These are phyloP conservation scores for Chenopodium berlandieri DNA, from an alignment of 148 eudicot species.

Conservation along the genomic window DNA sequence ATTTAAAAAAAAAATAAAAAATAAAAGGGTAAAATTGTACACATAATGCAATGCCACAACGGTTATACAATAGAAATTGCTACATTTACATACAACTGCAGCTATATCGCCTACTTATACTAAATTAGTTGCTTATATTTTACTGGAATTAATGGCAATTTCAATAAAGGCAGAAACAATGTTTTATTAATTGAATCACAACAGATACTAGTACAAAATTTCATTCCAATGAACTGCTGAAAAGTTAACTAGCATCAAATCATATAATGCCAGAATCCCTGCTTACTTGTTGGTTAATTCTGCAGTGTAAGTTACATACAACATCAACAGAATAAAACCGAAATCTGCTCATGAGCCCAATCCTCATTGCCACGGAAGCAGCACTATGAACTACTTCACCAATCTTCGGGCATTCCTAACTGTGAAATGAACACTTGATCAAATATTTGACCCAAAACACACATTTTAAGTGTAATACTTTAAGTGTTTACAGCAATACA, in stretches of 20 bases:
- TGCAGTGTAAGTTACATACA: conserved; percentile 14
- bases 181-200: neutral
- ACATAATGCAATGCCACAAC: too few relatives aligned
- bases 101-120: neutral
- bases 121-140: neutral
- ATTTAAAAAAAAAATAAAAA: too few relatives aligned
- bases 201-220: neutral
- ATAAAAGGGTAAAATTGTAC: too few relatives aligned
- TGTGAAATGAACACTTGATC: conserved; percentile 25
- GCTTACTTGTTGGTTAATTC: conserved; percentile 1
- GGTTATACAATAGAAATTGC: too few relatives aligned
- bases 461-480: neutral
- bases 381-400: conserved; percentile 22
- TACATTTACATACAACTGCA: neutral
- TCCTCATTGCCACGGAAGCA: conserved; percentile 23
- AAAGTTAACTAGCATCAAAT: conserved; percentile 7
- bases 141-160: neutral
- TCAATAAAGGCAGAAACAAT: neutral
- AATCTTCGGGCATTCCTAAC: conserved; percentile 22
- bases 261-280: conserved; percentile 1
- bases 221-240: conserved; percentile 7
- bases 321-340: conserved; percentile 11
- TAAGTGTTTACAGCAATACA: neutral
- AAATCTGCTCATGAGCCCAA: neutral
- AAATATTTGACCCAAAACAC: conserved; percentile 17